Evolutionary conservation across 2,329 filamentous ascomycete species (phyloP), one percentile per base, ranked within the genome.

Genomic region (Dothistroma pini): DNA sequence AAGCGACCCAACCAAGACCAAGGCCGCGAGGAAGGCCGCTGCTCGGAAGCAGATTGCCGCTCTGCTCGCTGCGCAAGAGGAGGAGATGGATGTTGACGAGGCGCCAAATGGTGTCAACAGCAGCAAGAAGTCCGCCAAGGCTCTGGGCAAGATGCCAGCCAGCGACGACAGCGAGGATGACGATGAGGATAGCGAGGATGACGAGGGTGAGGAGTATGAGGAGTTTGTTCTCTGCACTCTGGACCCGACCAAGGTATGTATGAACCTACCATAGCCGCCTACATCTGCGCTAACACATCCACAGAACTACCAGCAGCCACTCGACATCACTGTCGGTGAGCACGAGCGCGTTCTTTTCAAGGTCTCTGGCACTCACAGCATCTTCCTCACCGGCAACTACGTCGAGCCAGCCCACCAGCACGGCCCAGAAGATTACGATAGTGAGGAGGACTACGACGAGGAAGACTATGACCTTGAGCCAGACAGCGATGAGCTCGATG

Each of bases 331-430:
- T 66, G 86, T 99, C 75, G 87, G 86, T 71, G 90, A 96, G 76
- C 86, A 89, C 69, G 95, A 99, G 83, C 86, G 86, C 70, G 88
- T 97, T 68, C 96, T 90, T 84, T 97, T 99, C 82, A 86, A 90
- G 74, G 92, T 96, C 68, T 87, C 85, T 64, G 95, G 95, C 71
- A 95, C 90, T 65, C 92, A 97, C 83, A 86, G 89, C 66, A 83
- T 99, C 73, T 95, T 89, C 80, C 85, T 99, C 63, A 97, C 93
- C 65, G 95, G 95, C 70, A 99, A 99, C 86, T 97, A 96, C 79
- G 85, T 99, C 69, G 85, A 95, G 64, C 82, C 85, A 73, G 81
- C 86, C 64, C 78, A 83, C 47, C 80, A 89, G 52, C 84, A 88
- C 55, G 83, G 84, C 52, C 83, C 85, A 53, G 83, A 84, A 58